These are phyloP conservation scores for Penicillium lividum DNA, from an alignment of 495 filamentous ascomycete species.

Conservation along the genomic window DNA sequence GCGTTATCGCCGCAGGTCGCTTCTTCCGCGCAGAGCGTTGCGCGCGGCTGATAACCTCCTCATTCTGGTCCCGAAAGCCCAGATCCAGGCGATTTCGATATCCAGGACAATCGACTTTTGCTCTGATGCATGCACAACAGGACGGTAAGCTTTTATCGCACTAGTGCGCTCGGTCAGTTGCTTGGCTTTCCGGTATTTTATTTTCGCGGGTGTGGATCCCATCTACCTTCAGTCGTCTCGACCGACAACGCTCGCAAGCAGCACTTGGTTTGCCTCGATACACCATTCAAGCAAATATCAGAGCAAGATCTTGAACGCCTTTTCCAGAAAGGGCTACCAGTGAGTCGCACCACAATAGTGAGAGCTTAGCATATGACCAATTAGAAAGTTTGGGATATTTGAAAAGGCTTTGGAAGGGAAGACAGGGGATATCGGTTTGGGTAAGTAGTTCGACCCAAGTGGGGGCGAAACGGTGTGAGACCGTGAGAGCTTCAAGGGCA, in stretches of 20 bases:
- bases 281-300: constrained; percentile 16
- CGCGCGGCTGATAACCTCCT: constrained; percentile 17
- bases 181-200: background rate
- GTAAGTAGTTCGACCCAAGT: background rate
- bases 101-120: constrained; percentile 18
- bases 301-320: background rate
- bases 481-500: background rate
- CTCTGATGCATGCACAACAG: constrained; percentile 17
- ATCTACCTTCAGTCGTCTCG: constrained; percentile 26
- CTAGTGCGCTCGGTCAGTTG: background rate
- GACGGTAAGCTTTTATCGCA: constrained; percentile 14
- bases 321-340: background rate
- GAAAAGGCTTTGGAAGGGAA: background rate
- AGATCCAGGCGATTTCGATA: constrained; percentile 17
- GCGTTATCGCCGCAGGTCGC: background rate
- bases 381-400: background rate
- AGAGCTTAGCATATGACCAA: background rate
- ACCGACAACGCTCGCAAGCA: constrained; percentile 24
- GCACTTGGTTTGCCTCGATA: constrained; percentile 27
- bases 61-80: constrained; percentile 19
- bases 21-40: constrained; percentile 8
- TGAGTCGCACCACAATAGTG: background rate
- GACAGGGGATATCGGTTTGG: background rate
- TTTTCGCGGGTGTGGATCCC: background rate
- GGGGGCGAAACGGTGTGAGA: background rate